phyloP scores from a whole-genome alignment of 768 basidiomycete genomes.

The Hypsizygus marmoreus region DNA sequence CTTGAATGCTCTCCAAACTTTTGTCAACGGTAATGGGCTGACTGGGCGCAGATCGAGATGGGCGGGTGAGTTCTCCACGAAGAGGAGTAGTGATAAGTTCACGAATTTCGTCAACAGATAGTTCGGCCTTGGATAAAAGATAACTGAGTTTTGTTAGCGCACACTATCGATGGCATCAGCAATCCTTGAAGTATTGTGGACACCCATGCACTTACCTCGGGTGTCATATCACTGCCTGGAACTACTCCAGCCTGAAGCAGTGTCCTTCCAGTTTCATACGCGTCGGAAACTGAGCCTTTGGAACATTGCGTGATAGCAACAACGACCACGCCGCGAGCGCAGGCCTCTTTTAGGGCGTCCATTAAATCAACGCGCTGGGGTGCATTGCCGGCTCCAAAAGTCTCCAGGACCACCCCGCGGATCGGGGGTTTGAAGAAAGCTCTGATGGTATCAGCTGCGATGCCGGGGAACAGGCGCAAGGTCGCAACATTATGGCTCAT shows the following conservation, averaged over 20 bases:
- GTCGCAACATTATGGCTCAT: slow-evolving; percentile 85
- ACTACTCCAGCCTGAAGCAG: slow-evolving; percentile 76
- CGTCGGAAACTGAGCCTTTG: slow-evolving; percentile 83
- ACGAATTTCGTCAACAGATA: slow-evolving; percentile 68
- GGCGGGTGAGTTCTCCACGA: slow-evolving; percentile 83
- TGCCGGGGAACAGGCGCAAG: slow-evolving; percentile 86
- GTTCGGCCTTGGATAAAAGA: slow-evolving; percentile 83
- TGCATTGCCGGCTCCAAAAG: slow-evolving; percentile 92
- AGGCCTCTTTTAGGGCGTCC: slow-evolving; percentile 77
- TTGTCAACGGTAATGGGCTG: slow-evolving; percentile 43
- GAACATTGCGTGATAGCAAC: slow-evolving; percentile 92
- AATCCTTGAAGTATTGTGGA: not conserved
- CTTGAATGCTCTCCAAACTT: slow-evolving; percentile 62
- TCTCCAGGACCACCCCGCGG: slow-evolving; percentile 84
- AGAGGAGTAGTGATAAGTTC: slow-evolving; percentile 75
- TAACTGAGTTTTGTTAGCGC: slow-evolving; percentile 90
- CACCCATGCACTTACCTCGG: slow-evolving; percentile 59
- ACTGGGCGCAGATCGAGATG: slow-evolving; percentile 43
- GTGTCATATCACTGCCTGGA: slow-evolving; percentile 91
- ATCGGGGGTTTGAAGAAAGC: slow-evolving; percentile 77
- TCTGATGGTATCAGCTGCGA: slow-evolving; percentile 69
- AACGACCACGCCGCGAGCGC: slow-evolving; percentile 80
- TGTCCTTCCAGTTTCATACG: slow-evolving; percentile 78
- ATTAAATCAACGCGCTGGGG: slow-evolving; percentile 80
- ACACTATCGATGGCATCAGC: slow-evolving; percentile 50